phyloP scores from a whole-genome alignment of 768 basidiomycete genomes.

The Boletellus emodensis region DNA sequence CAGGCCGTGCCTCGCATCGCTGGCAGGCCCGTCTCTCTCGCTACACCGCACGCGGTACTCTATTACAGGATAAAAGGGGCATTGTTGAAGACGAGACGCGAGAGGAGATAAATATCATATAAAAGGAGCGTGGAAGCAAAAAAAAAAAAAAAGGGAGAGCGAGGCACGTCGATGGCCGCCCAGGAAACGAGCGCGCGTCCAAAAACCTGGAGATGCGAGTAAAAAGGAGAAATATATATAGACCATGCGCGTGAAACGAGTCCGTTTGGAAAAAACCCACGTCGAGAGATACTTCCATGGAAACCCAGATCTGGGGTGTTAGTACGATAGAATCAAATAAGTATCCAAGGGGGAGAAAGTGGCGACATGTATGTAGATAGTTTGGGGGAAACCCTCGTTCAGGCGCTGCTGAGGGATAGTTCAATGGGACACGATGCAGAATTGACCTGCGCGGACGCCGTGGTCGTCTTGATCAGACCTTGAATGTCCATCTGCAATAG shows the following conservation, averaged over 20 bases:
- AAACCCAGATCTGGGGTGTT: conserved; percentile 1
- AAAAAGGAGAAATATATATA: not conserved
- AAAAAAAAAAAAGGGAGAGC: too few relatives aligned
- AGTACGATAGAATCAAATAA: conserved; percentile 6
- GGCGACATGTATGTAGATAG: not conserved
- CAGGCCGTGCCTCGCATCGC: too few relatives aligned
- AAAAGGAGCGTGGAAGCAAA: too few relatives aligned
- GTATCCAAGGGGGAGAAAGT: conserved; percentile 6
- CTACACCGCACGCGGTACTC: too few relatives aligned
- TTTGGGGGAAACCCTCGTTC: conserved; percentile 11
- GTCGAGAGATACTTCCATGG: conserved; percentile 7
- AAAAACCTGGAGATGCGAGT: not conserved
- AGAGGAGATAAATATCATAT: too few relatives aligned
- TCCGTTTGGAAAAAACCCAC: not conserved
- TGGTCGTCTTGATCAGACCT: conserved; percentile 55
- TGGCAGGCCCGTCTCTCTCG: too few relatives aligned
- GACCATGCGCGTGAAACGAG: too few relatives aligned
- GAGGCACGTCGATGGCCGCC: too few relatives aligned
- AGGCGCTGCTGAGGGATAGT: conserved; percentile 51
- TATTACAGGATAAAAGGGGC: too few relatives aligned
- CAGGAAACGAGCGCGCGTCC: too few relatives aligned
- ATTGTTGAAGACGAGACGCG: too few relatives aligned
- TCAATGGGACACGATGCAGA: conserved; percentile 70
- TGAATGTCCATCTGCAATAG: conserved; percentile 63
- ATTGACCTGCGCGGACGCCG: conserved; percentile 52